Percentiles rank a stretch among this genome's conserved stretches.
These are phyloP conservation scores for Colletotrichum sp. DNA, from an alignment of 2,329 filamentous ascomycete genomes.

Conservation along the genomic window DNA sequence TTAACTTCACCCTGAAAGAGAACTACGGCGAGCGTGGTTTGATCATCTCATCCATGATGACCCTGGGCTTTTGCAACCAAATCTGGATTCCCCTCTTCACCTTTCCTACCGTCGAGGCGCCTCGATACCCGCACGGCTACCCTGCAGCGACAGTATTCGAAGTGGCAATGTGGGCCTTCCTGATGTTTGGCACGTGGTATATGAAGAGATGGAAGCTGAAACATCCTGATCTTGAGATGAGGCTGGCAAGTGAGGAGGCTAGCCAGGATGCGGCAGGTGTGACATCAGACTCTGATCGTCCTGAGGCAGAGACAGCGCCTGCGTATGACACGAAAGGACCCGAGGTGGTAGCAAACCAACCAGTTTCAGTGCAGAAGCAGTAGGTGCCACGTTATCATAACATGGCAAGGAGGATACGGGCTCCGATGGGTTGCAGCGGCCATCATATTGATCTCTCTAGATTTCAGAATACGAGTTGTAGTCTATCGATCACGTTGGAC, in stretches of 20 bases:
- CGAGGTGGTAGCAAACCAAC: not conserved
- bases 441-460: too few species aligned
- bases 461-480: not conserved
- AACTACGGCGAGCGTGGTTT: conserved; percentile 36
- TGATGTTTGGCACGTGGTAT: conserved; percentile 31
- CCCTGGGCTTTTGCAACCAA: conserved; percentile 34
- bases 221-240: conserved; percentile 25
- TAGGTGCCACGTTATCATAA: rapidly evolving
- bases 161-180: conserved; percentile 29
- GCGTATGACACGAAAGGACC: not conserved
- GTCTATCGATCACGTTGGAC: rapidly evolving
- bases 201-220: conserved; percentile 30
- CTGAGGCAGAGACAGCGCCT: not conserved
- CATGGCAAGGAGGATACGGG: rapidly evolving
- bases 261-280: not conserved
- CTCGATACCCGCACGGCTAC: conserved; percentile 30
- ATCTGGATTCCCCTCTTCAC: conserved; percentile 34
- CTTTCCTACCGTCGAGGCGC: conserved; percentile 30
- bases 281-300: conserved; percentile 5
- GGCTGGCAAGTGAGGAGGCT: not conserved
- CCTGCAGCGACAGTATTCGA: conserved; percentile 29
- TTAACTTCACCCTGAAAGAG: conserved; percentile 34
- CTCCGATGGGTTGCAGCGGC: not conserved
- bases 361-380: not conserved
- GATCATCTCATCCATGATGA: conserved; percentile 39